These are phyloP conservation scores for Globisporangium okanoganense DNA, from an alignment of 352 stramenopile species.

Conservation along the genomic window DNA sequence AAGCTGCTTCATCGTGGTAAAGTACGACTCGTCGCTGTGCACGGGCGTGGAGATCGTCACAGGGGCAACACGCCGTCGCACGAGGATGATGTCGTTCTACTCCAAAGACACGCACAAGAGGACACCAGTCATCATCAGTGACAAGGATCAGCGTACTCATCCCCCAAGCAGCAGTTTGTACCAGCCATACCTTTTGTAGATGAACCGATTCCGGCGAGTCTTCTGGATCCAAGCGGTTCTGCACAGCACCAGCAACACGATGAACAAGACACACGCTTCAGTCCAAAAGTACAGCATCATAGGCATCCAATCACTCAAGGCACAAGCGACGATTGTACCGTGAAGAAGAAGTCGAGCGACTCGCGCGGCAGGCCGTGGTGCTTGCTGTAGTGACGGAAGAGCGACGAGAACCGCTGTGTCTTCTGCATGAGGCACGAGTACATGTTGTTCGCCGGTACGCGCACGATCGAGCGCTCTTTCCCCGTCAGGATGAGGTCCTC, in stretches of 20 bases:
- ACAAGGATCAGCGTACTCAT: constrained; percentile 6
- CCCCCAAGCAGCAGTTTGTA: neutral
- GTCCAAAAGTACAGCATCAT: neutral
- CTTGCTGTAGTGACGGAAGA: constrained; percentile 99
- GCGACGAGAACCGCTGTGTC: constrained; percentile 96
- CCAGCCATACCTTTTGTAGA: constrained; percentile 60
- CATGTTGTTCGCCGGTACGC: constrained; percentile 84
- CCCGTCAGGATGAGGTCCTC: constrained; percentile 75
- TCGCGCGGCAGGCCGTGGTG: constrained; percentile 97
- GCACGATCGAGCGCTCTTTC: constrained; percentile 80
- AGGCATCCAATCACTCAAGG: neutral
- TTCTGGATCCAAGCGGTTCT: constrained; percentile 77
- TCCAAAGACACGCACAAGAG: neutral
- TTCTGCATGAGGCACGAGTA: constrained; percentile 98
- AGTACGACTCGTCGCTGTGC: constrained; percentile 71
- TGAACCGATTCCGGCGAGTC: constrained; percentile 84
- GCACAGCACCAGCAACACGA: neutral
- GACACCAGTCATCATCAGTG: constrained; percentile 6
- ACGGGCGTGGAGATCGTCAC: constrained; percentile 37
- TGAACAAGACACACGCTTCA: neutral
- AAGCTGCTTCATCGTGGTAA: constrained; percentile 70
- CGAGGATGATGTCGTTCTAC: constrained; percentile 85
- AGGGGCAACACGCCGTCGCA: constrained; percentile 47
- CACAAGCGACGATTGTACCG: constrained; percentile 29
- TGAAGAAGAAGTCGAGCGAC: constrained; percentile 98